Evolutionary conservation across 1,284 basidiomycete species (phyloP), one percentile per base, ranked within the genome.

Genomic region (Heterobasidion annosum): DNA sequence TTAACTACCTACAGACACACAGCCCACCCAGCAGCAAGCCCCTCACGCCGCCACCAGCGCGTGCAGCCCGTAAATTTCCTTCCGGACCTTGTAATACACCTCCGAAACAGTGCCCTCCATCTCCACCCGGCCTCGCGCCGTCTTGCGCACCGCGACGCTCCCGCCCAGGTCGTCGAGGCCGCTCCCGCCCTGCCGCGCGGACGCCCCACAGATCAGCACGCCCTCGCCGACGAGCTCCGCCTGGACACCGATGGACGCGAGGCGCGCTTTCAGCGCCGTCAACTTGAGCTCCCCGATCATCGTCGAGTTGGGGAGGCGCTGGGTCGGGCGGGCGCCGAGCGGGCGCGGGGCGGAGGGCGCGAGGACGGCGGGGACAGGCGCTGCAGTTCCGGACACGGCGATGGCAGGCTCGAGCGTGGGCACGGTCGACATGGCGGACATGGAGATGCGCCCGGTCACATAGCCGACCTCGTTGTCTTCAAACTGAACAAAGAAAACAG

Each of bases 401-500:
- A 56, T 56, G 2, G 61, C 53, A 68, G 69, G 85, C 64, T 88
- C 87, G 33, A 91, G 77, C 25, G 81, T 78, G 3, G 87, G 81
- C 60, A 86, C 78, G 19, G 78, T 80, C 47, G 93, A 92, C 58
- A 86, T 93, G 9, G 90, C 83, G 50, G 91, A 85, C 48, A 85
- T 82, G 4, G 87, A 78, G 34, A 98, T 83, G 32, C 88, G 82
- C 32, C 94, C 96, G 34, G 85, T 85, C 43, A 98, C 83, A 67
- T 88, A 94, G 16, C 90, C 92, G 44, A 99, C 89, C 68, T 98
- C 93, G 67, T 95, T 98, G 64, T 97, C 96, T 65, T 99, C 97
- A 65, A 98, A 97, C 90, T 96, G 59, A 5, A 6, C 34, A 45
- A 59, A 49, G 52, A 53, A 51, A 19, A n/a, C 34, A 52, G 43